A percentile compares a stretch with the other conserved stretches of the same genome.
Conservation (phyloP, 306 rosid genomes). For the Ormosia emarginata region DNA sequence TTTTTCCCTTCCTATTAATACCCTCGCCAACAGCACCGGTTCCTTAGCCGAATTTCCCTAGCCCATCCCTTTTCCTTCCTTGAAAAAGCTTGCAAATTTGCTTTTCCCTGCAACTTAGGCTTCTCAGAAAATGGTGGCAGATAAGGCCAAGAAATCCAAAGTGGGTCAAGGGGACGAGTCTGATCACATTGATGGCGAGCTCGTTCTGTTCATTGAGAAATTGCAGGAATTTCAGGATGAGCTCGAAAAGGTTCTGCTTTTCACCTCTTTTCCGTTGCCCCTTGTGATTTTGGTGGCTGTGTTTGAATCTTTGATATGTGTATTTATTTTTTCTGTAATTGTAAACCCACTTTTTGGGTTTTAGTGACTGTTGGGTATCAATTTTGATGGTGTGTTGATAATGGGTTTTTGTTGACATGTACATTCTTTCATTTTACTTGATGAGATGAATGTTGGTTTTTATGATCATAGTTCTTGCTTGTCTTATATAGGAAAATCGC, state of each 20-base stretch:
- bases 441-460: background rate
- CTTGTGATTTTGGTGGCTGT: background rate
- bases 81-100: background rate
- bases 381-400: background rate
- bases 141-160: slow-evolving; percentile 12
- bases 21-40: background rate
- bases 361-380: background rate
- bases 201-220: slow-evolving; percentile 5
- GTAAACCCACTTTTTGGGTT: background rate
- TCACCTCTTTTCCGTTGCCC: background rate
- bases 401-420: background rate
- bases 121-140: background rate
- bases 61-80: background rate
- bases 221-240: slow-evolving; percentile 22
- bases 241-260: slow-evolving; percentile 25
- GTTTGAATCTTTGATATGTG: background rate
- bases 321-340: background rate
- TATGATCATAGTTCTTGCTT: background rate
- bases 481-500: background rate
- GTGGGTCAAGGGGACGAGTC: background rate
- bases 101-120: background rate
- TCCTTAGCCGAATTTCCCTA: background rate
- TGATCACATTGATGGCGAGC: slow-evolving; percentile 12
- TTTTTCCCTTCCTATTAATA: background rate
- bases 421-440: background rate